These are phyloP conservation scores for Botrytis deweyae DNA, from an alignment of 2,329 filamentous ascomycete genomes.

Conservation along the genomic window DNA sequence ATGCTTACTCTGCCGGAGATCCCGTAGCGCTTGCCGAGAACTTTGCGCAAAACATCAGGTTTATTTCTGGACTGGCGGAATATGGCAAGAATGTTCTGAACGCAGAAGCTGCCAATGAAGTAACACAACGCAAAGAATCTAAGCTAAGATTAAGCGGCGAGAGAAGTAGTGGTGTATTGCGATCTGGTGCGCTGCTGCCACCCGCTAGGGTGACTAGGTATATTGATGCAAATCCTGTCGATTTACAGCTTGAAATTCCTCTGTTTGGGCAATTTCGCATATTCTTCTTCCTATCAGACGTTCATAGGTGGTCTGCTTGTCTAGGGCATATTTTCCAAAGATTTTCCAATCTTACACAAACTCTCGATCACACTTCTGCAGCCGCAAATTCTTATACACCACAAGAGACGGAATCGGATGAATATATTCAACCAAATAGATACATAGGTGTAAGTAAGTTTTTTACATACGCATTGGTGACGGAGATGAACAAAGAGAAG, in stretches of 20 bases:
- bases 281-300: slow-evolving; percentile 67
- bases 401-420: slow-evolving; percentile 60
- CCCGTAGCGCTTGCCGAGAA: slow-evolving; percentile 63
- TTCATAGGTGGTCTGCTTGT: slow-evolving; percentile 56
- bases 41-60: slow-evolving; percentile 68
- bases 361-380: slow-evolving; percentile 59
- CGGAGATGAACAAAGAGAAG: slow-evolving; percentile 59
- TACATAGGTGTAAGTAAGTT: slow-evolving; percentile 68
- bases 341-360: slow-evolving; percentile 51
- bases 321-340: slow-evolving; percentile 58
- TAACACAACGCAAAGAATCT: not conserved
- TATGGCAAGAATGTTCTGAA: slow-evolving; percentile 65
- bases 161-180: slow-evolving; percentile 47
- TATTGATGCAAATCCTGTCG: slow-evolving; percentile 74
- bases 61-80: slow-evolving; percentile 70
- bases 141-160: not conserved
- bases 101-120: slow-evolving; percentile 39
- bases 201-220: slow-evolving; percentile 72
- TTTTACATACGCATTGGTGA: slow-evolving; percentile 69
- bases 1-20: slow-evolving; percentile 61
- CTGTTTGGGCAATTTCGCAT: slow-evolving; percentile 75
- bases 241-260: slow-evolving; percentile 75
- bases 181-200: slow-evolving; percentile 46
- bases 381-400: slow-evolving; percentile 62
- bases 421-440: slow-evolving; percentile 64